phyloP scores from a whole-genome alignment of 1,284 basidiomycete species.

The Mrakiaceae sp. region DNA sequence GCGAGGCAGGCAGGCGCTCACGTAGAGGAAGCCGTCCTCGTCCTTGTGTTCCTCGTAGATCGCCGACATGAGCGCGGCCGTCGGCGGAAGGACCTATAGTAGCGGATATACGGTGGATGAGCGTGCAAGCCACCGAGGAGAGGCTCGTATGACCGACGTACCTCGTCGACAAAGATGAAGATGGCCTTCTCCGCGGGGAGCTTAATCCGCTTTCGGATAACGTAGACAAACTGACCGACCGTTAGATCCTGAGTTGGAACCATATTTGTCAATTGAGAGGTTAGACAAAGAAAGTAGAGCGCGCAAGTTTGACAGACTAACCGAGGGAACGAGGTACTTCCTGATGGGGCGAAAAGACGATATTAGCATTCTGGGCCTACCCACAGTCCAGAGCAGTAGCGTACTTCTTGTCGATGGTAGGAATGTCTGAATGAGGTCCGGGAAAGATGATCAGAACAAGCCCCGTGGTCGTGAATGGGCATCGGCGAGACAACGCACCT shows the following conservation, averaged over 20 bases:
- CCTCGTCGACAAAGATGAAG: conserved; percentile 96
- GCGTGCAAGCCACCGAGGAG: background rate
- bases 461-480: no score
- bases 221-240: conserved; percentile 98
- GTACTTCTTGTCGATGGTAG: conserved; percentile 95
- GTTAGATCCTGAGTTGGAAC: conserved; percentile 65
- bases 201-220: conserved; percentile 99
- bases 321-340: conserved; percentile 98
- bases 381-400: background rate
- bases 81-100: conserved; percentile 71
- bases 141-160: background rate
- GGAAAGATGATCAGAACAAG: background rate
- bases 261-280: background rate
- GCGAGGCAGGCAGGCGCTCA: conserved; percentile 28
- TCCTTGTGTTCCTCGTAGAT: conserved; percentile 99
- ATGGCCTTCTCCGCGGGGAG: conserved; percentile 98
- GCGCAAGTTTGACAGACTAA: conserved; percentile 31
- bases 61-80: conserved; percentile 94
- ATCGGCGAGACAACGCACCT: conserved; percentile 2
- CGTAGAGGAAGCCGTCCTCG: conserved; percentile 91
- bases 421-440: conserved; percentile 53
- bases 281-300: background rate
- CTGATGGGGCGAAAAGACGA: background rate
- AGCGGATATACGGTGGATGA: background rate
- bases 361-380: no score